These are phyloP conservation scores for Lodderomyces beijingensis DNA, from an alignment of 1,139 yeast species.

Conservation along the genomic window DNA sequence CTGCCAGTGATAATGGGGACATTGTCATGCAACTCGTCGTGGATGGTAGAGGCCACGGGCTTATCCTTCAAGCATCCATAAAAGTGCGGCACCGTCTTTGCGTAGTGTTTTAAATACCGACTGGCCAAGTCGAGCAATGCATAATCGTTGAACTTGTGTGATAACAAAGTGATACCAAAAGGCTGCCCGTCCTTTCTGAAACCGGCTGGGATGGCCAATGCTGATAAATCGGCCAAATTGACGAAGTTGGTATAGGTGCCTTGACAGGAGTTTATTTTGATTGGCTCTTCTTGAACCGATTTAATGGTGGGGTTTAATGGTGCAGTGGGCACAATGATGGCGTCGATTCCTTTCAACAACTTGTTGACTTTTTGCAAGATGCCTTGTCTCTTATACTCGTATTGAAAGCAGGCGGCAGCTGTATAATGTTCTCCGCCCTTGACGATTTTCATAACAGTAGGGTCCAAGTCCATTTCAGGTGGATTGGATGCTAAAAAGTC, in stretches of 20 bases:
- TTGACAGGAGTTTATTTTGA: slow-evolving; percentile 76
- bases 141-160: slow-evolving; percentile 78
- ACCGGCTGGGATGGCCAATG: slow-evolving; percentile 87
- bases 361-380: slow-evolving; percentile 62
- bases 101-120: slow-evolving; percentile 49
- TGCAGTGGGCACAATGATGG: slow-evolving; percentile 84
- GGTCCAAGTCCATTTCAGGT: slow-evolving; percentile 70
- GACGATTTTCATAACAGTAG: slow-evolving; percentile 75
- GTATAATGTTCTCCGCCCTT: slow-evolving; percentile 70
- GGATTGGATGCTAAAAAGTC: slow-evolving; percentile 72
- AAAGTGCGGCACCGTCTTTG: slow-evolving; percentile 21
- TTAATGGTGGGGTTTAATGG: slow-evolving; percentile 84
- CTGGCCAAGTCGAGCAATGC: slow-evolving; percentile 83
- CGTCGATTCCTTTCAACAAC: slow-evolving; percentile 60
- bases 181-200: slow-evolving; percentile 83
- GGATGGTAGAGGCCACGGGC: slow-evolving; percentile 21
- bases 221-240: slow-evolving; percentile 89
- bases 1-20: slow-evolving; percentile 31
- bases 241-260: slow-evolving; percentile 98
- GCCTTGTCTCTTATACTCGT: slow-evolving; percentile 77
- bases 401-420: slow-evolving; percentile 81
- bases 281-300: slow-evolving; percentile 73
- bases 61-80: slow-evolving; percentile 42
- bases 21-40: slow-evolving; percentile 31
- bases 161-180: slow-evolving; percentile 81